Conservation (phyloP, 106 monocot genomes). For the Dendrobium catenatum region DNA sequence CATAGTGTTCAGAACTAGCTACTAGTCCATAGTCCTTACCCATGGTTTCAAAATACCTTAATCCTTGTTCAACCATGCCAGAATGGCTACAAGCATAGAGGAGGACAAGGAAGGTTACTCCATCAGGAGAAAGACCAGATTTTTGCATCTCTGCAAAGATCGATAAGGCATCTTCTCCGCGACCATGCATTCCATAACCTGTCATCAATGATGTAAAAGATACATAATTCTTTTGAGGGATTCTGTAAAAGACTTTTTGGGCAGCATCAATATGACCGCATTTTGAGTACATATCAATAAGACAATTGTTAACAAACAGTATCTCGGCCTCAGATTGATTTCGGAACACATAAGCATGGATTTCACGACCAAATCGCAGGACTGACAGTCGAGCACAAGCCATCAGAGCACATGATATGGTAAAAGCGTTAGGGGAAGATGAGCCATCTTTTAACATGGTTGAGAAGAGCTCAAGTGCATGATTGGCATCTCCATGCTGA, state of each 20-base stretch:
- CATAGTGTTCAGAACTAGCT: constrained; percentile 67
- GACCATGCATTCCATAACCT: constrained; percentile 74
- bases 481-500: constrained; percentile 81
- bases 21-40: constrained; percentile 31
- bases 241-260: constrained; percentile 41
- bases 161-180: constrained; percentile 40
- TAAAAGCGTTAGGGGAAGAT: constrained; percentile 52
- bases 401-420: constrained; percentile 71
- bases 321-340: constrained; percentile 19
- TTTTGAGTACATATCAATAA: constrained; percentile 84
- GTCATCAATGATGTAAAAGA: constrained; percentile 84
- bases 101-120: constrained; percentile 68
- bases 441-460: constrained; percentile 31
- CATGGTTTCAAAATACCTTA: constrained; percentile 58
- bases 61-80: constrained; percentile 65
- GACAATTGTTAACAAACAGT: constrained; percentile 57
- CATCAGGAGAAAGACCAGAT: constrained; percentile 45
- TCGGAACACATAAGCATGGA: constrained; percentile 59
- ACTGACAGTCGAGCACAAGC: constrained; percentile 54
- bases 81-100: constrained; percentile 87
- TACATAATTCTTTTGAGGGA: constrained; percentile 44
- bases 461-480: constrained; percentile 54
- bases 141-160: constrained; percentile 61
- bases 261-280: constrained; percentile 65
- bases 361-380: constrained; percentile 51